Base-by-base conservation (phyloP, 2,329 filamentous ascomycete species). In the Stachybotrys chartarum region DNA sequence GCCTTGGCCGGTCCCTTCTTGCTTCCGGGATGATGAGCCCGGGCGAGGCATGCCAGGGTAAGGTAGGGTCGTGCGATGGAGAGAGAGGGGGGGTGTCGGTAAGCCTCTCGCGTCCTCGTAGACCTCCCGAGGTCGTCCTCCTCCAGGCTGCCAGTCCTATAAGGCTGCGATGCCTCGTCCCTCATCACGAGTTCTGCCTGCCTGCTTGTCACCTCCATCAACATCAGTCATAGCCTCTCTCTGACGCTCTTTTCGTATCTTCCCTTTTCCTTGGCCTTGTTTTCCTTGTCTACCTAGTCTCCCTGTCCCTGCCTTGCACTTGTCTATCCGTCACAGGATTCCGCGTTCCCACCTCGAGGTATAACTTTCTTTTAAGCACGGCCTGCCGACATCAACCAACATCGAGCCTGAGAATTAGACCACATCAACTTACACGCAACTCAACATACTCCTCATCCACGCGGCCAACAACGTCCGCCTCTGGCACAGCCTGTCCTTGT, bases 161-260 rank as follows among this genome's bases (percentile, higher is more conserved):
- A 82, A 82, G 78, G 78, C 75, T 78, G 66, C 74, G 73, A 79
- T 79, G 70, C 67, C 76, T 75, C 74, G 59, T 64, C 62, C 53
- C 68, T 60, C 57, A 55, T 53, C 59, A 61, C 60, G 60, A 61
- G 57, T 66, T 59, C 62, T 66, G 63, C 63, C 57, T 59, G 54
- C 59, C 60, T 54, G 54, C 52, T 61, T 56, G 45, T 24, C 18
- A 47, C 45, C 45, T 47, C 45, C 45, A 47, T 47, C 45, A 47
- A 10, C 45, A 17, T 8, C 39, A 55, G 30, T 47, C 45, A 47
- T 17, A 14, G 49, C 14, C 49, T 18, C 30, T 35, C 49, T 51
- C 14, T 31, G 49, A 35, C 49, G 14, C 55, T 53, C 51, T 57
- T 57, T 56, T 57, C 53, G 16, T 47, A n/a, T 56, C 44, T 53